Evolutionary conservation across 2,329 filamentous ascomycete genomes (phyloP).

Genomic region (Claviceps pazoutovae): DNA sequence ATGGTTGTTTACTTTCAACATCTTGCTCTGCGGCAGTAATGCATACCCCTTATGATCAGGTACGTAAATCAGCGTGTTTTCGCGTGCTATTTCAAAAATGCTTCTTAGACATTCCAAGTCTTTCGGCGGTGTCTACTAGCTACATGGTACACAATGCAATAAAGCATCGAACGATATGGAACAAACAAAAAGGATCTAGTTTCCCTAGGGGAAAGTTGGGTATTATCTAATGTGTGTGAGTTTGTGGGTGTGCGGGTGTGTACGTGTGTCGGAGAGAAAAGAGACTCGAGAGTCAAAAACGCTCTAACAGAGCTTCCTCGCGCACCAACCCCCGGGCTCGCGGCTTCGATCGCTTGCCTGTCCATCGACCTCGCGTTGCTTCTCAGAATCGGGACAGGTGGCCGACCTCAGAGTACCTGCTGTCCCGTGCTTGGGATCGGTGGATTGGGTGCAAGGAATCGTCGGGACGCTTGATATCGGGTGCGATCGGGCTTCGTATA

Average conservation of each 20-base stretch:
- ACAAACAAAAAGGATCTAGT: neutral
- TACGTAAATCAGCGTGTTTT: neutral
- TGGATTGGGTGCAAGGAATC: constrained; percentile 44
- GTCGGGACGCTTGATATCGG: constrained; percentile 39
- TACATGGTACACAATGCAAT: neutral
- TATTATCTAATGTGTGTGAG: constrained; percentile 1
- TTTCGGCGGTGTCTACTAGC: neutral
- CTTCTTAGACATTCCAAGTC: neutral
- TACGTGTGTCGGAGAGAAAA: neutral
- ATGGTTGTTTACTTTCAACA: too few relatives aligned
- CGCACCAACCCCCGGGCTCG: neutral
- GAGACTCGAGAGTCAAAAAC: too few relatives aligned
- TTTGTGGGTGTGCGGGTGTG: too few relatives aligned
- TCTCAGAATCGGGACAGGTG: constrained; percentile 33
- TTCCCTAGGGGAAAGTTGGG: neutral
- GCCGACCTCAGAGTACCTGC: constrained; percentile 33
- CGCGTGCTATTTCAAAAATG: neutral
- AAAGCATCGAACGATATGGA: neutral
- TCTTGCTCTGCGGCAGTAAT: too few relatives aligned
- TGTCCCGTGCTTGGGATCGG: constrained; percentile 18
- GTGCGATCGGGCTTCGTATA: constrained; percentile 38
- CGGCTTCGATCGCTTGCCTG: neutral
- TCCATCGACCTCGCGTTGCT: neutral
- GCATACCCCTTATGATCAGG: too few relatives aligned
- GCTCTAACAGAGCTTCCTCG: neutral